phyloP scores from a whole-genome alignment of 495 filamentous ascomycete species.

The Aspergillus bertholletiae region DNA sequence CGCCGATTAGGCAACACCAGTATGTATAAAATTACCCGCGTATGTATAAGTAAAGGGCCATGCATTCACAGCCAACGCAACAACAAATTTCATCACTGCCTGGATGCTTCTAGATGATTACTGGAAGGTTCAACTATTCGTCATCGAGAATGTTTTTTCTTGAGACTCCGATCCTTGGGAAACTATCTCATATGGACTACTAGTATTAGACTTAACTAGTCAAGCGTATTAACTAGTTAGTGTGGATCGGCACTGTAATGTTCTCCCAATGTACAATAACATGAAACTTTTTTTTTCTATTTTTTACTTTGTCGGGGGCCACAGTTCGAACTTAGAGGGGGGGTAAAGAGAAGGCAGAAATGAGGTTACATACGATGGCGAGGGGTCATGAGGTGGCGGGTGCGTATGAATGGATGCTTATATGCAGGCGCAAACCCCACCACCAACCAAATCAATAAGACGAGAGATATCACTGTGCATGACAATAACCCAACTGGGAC shows the following conservation, averaged over 20 bases:
- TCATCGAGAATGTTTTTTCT: not conserved
- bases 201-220: not conserved
- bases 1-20: too few relatives aligned
- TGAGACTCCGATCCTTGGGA: not conserved
- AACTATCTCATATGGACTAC: not conserved
- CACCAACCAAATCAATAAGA: not conserved
- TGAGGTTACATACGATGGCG: not conserved
- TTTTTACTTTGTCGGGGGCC: not conserved
- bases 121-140: constrained; percentile 21
- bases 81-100: too few relatives aligned
- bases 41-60: too few relatives aligned
- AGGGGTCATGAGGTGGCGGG: not conserved
- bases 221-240: too few relatives aligned
- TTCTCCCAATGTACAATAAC: not conserved
- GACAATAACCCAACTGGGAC: not conserved
- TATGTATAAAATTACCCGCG: too few relatives aligned
- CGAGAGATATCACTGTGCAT: too few relatives aligned
- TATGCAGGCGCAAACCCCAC: not conserved
- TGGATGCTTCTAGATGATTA: constrained; percentile 29
- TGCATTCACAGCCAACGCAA: too few relatives aligned
- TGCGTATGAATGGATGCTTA: not conserved
- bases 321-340: not conserved
- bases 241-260: not conserved
- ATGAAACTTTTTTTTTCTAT: not conserved
- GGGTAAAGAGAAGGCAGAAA: not conserved